Evolutionary conservation across 2,329 filamentous ascomycete species (phyloP), one percentile per base, ranked within the genome.

Genomic region (Aureobasidium sp.): DNA sequence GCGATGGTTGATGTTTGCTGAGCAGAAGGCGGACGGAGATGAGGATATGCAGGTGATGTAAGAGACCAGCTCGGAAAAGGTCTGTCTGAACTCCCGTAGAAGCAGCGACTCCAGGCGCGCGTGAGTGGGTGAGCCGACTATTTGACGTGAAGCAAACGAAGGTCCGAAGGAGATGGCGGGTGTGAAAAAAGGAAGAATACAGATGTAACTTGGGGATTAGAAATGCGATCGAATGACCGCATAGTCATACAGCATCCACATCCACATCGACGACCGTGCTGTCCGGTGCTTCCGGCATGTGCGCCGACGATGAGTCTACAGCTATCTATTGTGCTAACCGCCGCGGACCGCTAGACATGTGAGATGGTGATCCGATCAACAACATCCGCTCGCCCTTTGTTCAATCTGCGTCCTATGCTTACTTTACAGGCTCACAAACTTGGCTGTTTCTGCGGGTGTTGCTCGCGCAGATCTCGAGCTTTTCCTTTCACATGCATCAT

Each of bases 81-180:
- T 48, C 25, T 39, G 22, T 47, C 41, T 39, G 53, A 25, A 42
- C 34, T 6, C 53, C 53, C 53, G 45, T 41, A 39, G 41, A 44
- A 57, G 59, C 59, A 61, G 59, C 59, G 59, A 53, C 59, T 52
- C 59, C 59, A 61, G 59, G 59, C 48, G 59, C 59, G 59, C 59
- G 48, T 44, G 37, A 17, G 34, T 51, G 47, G 45, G 41, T 34
- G 27, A 34, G 53, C 17, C 39, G 53, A 22, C 27, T 44, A 36
- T 44, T 44, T 44, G 53, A 45, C 39, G 25, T 36, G 53, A 12
- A 45, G 27, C 27, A 45, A 57, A 45, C 53, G 53, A 57, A 45
- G 20, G 53, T 57, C 53, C 39, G 53, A 57, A 45, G 53, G 41
- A 34, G 29, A 57, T 57, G 53, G 53, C 17, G 12, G 15, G 27